Evolutionary conservation across 2,329 filamentous ascomycete genomes (phyloP).

Genomic region (Colletotrichum limetticola): DNA sequence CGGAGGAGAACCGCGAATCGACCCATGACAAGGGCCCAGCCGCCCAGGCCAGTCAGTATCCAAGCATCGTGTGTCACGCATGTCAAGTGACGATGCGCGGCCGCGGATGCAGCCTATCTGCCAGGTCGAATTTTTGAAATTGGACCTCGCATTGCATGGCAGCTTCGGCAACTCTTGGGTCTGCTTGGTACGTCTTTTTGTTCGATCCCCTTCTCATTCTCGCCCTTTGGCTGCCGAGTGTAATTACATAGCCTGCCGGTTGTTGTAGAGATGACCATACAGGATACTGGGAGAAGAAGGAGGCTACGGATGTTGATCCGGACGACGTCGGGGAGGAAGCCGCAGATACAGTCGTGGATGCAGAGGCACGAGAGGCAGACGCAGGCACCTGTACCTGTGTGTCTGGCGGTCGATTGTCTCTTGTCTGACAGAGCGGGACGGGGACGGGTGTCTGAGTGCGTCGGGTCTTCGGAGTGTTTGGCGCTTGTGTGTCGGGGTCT

Average conservation of each 20-base stretch:
- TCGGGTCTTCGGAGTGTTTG: neutral
- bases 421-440: neutral
- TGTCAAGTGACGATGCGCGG: slow-evolving; percentile 21
- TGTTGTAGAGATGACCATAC: neutral
- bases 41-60: neutral
- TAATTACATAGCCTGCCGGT: neutral
- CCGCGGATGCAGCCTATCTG: slow-evolving; percentile 4
- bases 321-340: neutral
- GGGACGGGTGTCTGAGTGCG: neutral
- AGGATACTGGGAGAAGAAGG: neutral
- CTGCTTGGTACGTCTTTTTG: neutral
- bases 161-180: neutral
- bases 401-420: neutral
- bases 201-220: neutral
- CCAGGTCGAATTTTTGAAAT: neutral
- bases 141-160: neutral
- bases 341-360: neutral
- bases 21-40: slow-evolving; percentile 8
- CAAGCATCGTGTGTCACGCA: neutral
- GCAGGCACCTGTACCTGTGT: neutral
- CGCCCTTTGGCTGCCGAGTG: neutral
- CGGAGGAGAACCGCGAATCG: neutral
- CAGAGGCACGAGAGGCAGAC: no score
- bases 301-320: neutral
- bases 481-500: neutral